Evolutionary conservation across 2,329 filamentous ascomycete species (phyloP), one percentile per base, ranked within the genome.

Genomic region (Xylaria sp.): DNA sequence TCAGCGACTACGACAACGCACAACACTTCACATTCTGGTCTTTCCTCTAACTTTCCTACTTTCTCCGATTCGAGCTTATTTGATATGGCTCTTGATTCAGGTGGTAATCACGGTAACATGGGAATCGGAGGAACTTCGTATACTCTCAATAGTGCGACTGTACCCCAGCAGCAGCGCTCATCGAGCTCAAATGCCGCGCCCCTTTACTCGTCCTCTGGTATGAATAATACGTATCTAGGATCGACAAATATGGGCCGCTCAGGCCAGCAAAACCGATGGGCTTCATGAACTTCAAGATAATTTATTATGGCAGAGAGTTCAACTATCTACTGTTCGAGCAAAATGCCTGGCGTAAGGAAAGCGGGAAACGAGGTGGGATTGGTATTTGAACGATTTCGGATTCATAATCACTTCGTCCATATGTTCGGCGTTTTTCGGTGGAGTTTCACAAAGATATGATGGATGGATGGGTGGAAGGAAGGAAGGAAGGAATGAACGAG

Each of bases 51-150:
- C 1, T 79, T 77, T 28, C 61, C 73, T 8, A 72, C 75, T 3
- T 78, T 78, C 66, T 70, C 76, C 1, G 78, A 79, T 43, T 66
- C 75, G 4, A 66, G 62, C 66, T 75, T 79, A 46, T 70, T 79
- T 3, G 77, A 79, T 57, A 76, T 79, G 48, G 63, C 67, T 57
- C 68, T 78, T 13, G 77, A 79, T 68, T 76, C 77, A 0, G 57
- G 66, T 25, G 73, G 63, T 43, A 74, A 54, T 15, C 75, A 77
- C 33, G 62, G 68, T 28, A 74, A 69, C 25, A 65, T 79, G 33
- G 72, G 74, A 18, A 74, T 79, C 1, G 73, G 75, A 20, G 66
- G 72, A 5, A 68, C 67, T 31, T 72, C 77, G 4, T 79, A 79
- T 48, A 69, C 69, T 23, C 71, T 79, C 10, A 70, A 75, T 25